A percentile compares a stretch with the other conserved stretches of the same genome.
Evolutionary conservation across 2,329 filamentous ascomycete genomes (phyloP).

Genomic region (Trichoderma cornu-damae): DNA sequence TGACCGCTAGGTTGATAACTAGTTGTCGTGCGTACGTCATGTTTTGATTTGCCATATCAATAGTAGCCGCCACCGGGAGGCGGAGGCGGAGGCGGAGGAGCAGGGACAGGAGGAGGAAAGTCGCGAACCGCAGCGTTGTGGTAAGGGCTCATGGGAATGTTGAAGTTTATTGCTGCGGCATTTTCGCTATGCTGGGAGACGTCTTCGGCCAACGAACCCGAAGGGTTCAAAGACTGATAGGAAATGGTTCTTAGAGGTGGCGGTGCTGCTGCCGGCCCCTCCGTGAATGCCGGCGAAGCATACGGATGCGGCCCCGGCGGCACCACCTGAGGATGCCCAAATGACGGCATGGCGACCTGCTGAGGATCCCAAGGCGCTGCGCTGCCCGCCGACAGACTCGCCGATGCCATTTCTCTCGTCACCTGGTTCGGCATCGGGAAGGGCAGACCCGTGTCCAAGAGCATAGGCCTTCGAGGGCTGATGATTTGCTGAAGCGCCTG

Average conservation of each 20-base stretch:
- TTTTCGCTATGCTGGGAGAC: slow-evolving; percentile 13
- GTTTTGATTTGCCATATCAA: slow-evolving; percentile 1
- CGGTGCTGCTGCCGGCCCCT: slow-evolving; percentile 8
- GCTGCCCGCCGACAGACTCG: slow-evolving; percentile 31
- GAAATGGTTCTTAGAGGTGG: background rate
- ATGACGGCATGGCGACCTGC: slow-evolving; percentile 26
- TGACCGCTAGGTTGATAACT: background rate
- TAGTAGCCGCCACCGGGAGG: slow-evolving; percentile 2
- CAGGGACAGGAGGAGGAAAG: slow-evolving; percentile 1
- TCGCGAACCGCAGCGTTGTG: slow-evolving; percentile 15
- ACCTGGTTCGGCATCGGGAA: slow-evolving; percentile 30
- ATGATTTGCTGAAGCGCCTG: slow-evolving; percentile 37
- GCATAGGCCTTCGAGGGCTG: slow-evolving; percentile 32
- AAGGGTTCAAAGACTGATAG: slow-evolving; percentile 2
- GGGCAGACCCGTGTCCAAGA: slow-evolving; percentile 27
- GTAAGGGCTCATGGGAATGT: slow-evolving; percentile 14
- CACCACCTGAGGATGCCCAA: slow-evolving; percentile 24
- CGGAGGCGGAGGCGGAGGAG: background rate
- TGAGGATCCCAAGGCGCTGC: slow-evolving; percentile 33
- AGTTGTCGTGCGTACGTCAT: background rate
- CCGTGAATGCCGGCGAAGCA: slow-evolving; percentile 11
- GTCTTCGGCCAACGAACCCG: slow-evolving; percentile 9
- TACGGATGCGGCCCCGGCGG: slow-evolving; percentile 9
- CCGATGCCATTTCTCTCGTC: slow-evolving; percentile 32
- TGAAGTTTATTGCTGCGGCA: slow-evolving; percentile 10